phyloP scores from a whole-genome alignment of 2,329 filamentous ascomycete genomes.

The Diaporthe eres region DNA sequence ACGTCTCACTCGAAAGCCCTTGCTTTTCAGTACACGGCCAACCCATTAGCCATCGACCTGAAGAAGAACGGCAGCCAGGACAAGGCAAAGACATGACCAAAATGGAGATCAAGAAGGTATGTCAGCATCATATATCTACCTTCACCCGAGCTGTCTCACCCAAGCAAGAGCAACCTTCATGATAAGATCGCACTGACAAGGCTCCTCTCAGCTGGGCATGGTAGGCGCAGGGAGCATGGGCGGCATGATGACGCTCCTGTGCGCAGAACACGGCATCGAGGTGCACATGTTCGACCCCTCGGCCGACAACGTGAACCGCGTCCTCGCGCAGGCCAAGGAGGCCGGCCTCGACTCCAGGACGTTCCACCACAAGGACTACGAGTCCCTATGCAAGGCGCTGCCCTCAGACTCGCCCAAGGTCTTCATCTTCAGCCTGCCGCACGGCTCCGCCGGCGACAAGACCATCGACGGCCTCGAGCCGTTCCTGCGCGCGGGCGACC shows the following conservation, averaged over 20 bases:
- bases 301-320: slow-evolving; percentile 58
- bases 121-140: not conserved
- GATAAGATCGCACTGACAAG: not conserved
- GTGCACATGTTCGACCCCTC: slow-evolving; percentile 70
- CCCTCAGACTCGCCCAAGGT: slow-evolving; percentile 58
- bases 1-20: slow-evolving; percentile 35
- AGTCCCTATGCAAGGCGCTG: slow-evolving; percentile 63
- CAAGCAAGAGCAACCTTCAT: not conserved
- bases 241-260: slow-evolving; percentile 70
- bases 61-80: not conserved
- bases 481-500: slow-evolving; percentile 72
- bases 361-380: slow-evolving; percentile 58
- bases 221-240: slow-evolving; percentile 73
- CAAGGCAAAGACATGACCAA: not conserved
- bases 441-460: slow-evolving; percentile 57
- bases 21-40: slow-evolving; percentile 30
- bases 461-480: slow-evolving; percentile 53
- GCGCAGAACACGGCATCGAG: slow-evolving; percentile 68
- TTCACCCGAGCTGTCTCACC: not conserved
- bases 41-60: slow-evolving; percentile 12
- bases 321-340: slow-evolving; percentile 52
- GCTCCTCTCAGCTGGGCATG: slow-evolving; percentile 62
- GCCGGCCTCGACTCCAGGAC: slow-evolving; percentile 50
- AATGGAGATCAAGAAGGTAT: slow-evolving; percentile 37
- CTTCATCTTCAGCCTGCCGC: slow-evolving; percentile 67